phyloP scores from a whole-genome alignment of 768 basidiomycete genomes.

The Fomitopsis serialis region DNA sequence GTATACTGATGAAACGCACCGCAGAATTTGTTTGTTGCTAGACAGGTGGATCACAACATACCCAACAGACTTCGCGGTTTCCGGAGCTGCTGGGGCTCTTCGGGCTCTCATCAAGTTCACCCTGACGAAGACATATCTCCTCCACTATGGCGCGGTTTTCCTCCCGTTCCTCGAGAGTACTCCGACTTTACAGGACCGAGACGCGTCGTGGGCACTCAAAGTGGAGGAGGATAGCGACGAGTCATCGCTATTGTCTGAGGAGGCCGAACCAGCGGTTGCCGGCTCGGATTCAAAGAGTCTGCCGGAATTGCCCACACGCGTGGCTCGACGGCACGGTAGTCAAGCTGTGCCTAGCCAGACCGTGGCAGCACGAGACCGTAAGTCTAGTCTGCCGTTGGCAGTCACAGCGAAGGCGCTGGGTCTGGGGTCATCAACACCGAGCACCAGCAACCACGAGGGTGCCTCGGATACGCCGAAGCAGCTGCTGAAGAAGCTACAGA shows the following conservation, averaged over 20 bases:
- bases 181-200: slow-evolving; percentile 57
- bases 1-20: neutral
- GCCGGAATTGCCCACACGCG: slow-evolving; percentile 11
- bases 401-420: slow-evolving; percentile 41
- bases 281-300: slow-evolving; percentile 1
- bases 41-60: slow-evolving; percentile 76
- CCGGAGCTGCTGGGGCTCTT: slow-evolving; percentile 67
- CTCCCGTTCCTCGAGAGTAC: slow-evolving; percentile 74
- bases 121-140: slow-evolving; percentile 70
- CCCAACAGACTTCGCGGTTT: slow-evolving; percentile 75
- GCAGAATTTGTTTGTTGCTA: slow-evolving; percentile 74
- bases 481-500: slow-evolving; percentile 58
- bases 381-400: slow-evolving; percentile 58
- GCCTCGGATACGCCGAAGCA: slow-evolving; percentile 45
- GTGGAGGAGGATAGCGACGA: slow-evolving; percentile 65
- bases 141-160: slow-evolving; percentile 82
- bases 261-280: slow-evolving; percentile 29
- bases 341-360: slow-evolving; percentile 10
- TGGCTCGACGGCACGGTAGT: neutral
- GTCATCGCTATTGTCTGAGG: slow-evolving; percentile 46
- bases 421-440: slow-evolving; percentile 17
- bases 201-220: slow-evolving; percentile 72
- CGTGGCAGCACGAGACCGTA: slow-evolving; percentile 50
- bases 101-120: slow-evolving; percentile 75
- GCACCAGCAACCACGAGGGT: slow-evolving; percentile 19